Percentiles rank a stretch among this genome's conserved stretches.
Conservation (phyloP, 257 asterid species). For the Fraxinus anomala region DNA sequence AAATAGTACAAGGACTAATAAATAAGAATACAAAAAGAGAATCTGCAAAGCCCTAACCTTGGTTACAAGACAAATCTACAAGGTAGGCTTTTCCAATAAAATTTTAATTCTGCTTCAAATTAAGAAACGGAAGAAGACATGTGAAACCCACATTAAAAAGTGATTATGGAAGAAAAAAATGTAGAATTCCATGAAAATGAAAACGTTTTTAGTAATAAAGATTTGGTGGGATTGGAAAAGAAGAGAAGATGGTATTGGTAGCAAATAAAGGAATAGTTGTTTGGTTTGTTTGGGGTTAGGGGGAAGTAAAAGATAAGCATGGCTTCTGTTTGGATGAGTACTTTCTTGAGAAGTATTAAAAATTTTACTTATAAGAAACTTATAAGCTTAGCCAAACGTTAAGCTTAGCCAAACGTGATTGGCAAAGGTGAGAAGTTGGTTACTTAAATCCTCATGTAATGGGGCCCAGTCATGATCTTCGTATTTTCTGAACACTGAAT, state of each 20-base stretch:
- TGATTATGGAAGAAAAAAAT: neutral
- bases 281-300: constrained; percentile 63
- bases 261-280: constrained; percentile 26
- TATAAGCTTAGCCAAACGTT: neutral
- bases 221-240: neutral
- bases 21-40: constrained; percentile 1
- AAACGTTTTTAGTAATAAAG: constrained; percentile 14
- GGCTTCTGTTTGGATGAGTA: neutral
- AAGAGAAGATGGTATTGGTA: constrained; percentile 26
- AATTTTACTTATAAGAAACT: neutral
- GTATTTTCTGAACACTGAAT: constrained; percentile 12
- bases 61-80: neutral
- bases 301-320: constrained; percentile 32
- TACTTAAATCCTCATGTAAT: constrained; percentile 32
- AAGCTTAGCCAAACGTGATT: constrained; percentile 7
- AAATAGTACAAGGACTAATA: constrained; percentile 26
- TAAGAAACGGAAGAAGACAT: neutral
- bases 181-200: constrained; percentile 20
- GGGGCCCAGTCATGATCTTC: constrained; percentile 51
- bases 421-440: constrained; percentile 36
- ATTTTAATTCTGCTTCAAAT: constrained; percentile 4
- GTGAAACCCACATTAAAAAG: neutral
- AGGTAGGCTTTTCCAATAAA: constrained; percentile 17
- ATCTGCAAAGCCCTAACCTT: constrained; percentile 28
- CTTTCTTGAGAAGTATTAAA: neutral